phyloP scores from a whole-genome alignment of 2,329 filamentous ascomycete genomes.

The Sporothrix mexicana region DNA sequence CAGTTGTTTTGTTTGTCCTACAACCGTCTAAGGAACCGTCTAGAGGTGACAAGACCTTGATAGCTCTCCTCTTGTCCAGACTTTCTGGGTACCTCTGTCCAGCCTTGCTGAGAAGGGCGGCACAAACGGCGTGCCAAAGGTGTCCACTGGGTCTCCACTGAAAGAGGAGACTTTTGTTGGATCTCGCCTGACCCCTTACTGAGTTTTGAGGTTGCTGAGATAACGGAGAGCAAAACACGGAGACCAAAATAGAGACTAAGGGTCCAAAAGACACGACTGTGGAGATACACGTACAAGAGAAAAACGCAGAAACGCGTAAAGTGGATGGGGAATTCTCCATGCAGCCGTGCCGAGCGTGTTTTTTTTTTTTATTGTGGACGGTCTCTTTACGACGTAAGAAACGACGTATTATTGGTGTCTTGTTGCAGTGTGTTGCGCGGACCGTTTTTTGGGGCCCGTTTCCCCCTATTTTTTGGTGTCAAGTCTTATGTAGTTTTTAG shows the following conservation, averaged over 20 bases:
- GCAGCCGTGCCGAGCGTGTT: conserved; percentile 10
- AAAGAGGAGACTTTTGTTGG: neutral
- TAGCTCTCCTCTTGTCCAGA: neutral
- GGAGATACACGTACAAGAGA: neutral
- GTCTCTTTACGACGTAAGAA: no score
- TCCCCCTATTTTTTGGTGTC: neutral
- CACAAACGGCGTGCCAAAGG: neutral
- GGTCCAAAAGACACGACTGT: neutral
- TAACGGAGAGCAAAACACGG: neutral
- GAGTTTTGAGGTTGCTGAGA: neutral
- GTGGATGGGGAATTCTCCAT: conserved; percentile 4
- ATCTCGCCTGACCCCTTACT: neutral
- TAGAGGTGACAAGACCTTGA: neutral
- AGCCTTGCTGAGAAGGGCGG: conserved; percentile 12
- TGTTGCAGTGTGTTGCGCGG: neutral
- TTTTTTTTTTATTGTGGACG: neutral
- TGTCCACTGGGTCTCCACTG: conserved; percentile 10
- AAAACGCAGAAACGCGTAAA: conserved; percentile 4
- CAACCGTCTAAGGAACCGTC: neutral
- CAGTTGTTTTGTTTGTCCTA: no score
- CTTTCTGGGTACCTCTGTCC: neutral
- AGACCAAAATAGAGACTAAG: neutral
- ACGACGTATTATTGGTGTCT: neutral
- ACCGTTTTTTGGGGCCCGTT: neutral
- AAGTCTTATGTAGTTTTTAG: neutral